phyloP scores from a whole-genome alignment of 1,284 basidiomycete genomes.

The Naganishia albida region DNA sequence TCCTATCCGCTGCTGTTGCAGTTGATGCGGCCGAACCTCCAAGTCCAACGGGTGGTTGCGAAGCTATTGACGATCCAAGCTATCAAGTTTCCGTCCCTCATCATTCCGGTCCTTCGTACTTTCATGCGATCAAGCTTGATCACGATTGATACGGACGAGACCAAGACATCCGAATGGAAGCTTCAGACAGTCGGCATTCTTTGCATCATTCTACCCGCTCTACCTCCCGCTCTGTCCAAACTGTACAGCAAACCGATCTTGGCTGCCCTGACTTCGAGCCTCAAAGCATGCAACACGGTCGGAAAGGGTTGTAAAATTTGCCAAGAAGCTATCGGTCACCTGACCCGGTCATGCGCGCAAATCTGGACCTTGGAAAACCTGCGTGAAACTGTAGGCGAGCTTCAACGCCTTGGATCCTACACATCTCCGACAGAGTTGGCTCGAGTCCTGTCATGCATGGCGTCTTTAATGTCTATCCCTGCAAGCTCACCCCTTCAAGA shows the following conservation, averaged over 20 bases:
- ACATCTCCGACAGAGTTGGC: constrained; percentile 9
- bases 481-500: constrained; percentile 25
- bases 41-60: constrained; percentile 23
- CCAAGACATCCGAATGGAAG: constrained; percentile 16
- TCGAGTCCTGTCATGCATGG: constrained; percentile 24
- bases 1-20: constrained; percentile 29
- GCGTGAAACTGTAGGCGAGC: not conserved
- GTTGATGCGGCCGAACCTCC: constrained; percentile 23
- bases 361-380: constrained; percentile 26
- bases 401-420: constrained; percentile 11
- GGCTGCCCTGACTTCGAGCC: constrained; percentile 3
- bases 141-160: constrained; percentile 4
- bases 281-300: constrained; percentile 6
- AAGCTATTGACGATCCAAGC: constrained; percentile 31
- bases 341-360: constrained; percentile 29
- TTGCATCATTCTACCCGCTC: constrained; percentile 13
- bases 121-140: constrained; percentile 26
- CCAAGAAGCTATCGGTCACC: constrained; percentile 23
- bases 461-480: constrained; percentile 31
- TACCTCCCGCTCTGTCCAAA: constrained; percentile 28
- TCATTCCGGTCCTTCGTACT: constrained; percentile 26
- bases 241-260: constrained; percentile 28
- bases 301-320: constrained; percentile 10
- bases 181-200: constrained; percentile 7
- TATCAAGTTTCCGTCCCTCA: constrained; percentile 26